Percentiles rank a stretch among this genome's conserved stretches.
Conservation (phyloP, 768 basidiomycete species). For the Russula emetica region DNA sequence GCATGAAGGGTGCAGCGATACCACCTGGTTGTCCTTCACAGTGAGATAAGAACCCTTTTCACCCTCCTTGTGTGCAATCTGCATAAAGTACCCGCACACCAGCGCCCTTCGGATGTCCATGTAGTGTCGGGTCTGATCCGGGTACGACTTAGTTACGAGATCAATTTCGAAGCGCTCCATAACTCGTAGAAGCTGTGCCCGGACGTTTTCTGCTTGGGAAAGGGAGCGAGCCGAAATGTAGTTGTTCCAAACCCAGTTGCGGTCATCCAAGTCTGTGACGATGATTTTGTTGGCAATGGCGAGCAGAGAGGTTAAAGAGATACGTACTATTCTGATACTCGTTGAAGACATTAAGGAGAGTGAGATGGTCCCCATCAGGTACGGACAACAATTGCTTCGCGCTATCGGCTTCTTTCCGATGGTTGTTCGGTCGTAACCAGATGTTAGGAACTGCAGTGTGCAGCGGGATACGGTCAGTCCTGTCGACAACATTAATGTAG, state of each 20-base stretch:
- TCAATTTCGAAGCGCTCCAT: slow-evolving; percentile 92
- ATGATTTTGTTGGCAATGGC: background rate
- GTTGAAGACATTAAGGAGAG: slow-evolving; percentile 92
- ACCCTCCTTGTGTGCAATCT: slow-evolving; percentile 91
- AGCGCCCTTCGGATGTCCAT: slow-evolving; percentile 75
- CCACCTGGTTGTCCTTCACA: slow-evolving; percentile 91
- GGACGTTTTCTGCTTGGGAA: slow-evolving; percentile 89
- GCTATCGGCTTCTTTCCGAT: slow-evolving; percentile 85
- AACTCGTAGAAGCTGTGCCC: slow-evolving; percentile 77
- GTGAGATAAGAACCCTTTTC: slow-evolving; percentile 86
- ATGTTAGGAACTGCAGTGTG: slow-evolving; percentile 76
- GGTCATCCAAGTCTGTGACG: slow-evolving; percentile 45
- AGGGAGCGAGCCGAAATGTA: slow-evolving; percentile 82
- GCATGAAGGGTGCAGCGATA: slow-evolving; percentile 79
- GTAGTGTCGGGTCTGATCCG: slow-evolving; percentile 50
- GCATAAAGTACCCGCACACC: slow-evolving; percentile 97
- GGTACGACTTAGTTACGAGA: slow-evolving; percentile 60
- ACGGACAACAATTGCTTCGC: slow-evolving; percentile 86
- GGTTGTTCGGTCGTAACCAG: slow-evolving; percentile 86
- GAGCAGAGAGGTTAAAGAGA: background rate
- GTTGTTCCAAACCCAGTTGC: slow-evolving; percentile 87
- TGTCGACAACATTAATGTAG: background rate
- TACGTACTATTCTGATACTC: slow-evolving; percentile 75
- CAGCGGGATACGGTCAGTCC: background rate
- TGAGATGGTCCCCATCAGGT: slow-evolving; percentile 96